phyloP scores from a whole-genome alignment of 179 eudicot species.

The Spergularia azorica region DNA sequence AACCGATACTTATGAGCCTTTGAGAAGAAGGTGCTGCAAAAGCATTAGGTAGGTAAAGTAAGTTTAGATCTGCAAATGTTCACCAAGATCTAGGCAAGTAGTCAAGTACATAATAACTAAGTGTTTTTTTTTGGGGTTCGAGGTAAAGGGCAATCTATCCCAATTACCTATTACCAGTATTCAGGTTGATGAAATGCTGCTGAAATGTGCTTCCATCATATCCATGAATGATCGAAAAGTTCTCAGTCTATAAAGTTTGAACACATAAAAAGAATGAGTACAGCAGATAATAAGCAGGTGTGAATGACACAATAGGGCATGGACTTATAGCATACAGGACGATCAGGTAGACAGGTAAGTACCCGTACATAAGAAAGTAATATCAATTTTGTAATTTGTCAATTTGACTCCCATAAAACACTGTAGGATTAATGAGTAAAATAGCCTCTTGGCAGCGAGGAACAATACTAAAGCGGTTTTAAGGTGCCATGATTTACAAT shows the following conservation, averaged over 20 bases:
- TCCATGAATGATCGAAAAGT: slow-evolving; percentile 59
- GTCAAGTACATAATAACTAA: slow-evolving; percentile 38
- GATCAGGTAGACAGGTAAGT: not conserved
- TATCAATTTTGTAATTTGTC: not conserved
- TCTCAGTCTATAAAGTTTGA: slow-evolving; percentile 49
- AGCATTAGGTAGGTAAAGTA: slow-evolving; percentile 12
- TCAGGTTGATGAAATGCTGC: slow-evolving; percentile 53
- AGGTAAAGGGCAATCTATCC: slow-evolving; percentile 5
- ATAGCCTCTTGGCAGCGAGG: slow-evolving; percentile 16
- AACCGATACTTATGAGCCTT: slow-evolving; percentile 77
- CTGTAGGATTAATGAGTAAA: not conserved
- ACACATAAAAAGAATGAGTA: not conserved
- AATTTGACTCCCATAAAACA: not conserved
- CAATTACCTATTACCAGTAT: slow-evolving; percentile 44
- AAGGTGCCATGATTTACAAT: slow-evolving; percentile 10
- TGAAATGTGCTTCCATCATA: slow-evolving; percentile 63
- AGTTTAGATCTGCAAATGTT: not conserved
- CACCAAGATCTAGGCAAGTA: not conserved
- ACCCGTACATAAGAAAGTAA: not conserved
- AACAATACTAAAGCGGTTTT: slow-evolving; percentile 17
- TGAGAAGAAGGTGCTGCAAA: slow-evolving; percentile 66
- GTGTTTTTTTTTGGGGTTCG: not conserved
- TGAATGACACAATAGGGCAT: not conserved
- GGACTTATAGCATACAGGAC: not conserved
- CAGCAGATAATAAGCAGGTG: not conserved